Base-by-base conservation (phyloP, 768 basidiomycete species). In the Macrolepiota albuminosa region DNA sequence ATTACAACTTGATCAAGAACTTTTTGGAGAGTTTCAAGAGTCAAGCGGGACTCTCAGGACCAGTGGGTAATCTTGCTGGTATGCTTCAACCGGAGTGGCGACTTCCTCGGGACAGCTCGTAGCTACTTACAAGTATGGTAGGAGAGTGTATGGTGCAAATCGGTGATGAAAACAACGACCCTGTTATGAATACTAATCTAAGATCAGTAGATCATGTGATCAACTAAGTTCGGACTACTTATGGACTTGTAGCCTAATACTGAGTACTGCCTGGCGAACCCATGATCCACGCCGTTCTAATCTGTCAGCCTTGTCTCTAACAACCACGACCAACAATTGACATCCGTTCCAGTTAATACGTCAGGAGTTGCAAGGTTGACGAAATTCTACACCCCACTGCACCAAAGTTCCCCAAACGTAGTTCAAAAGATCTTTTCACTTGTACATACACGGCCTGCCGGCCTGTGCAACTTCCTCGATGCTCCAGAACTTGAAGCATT, bases 21-120 rank as follows among this genome's bases (percentile, higher is more conserved):
- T 95, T 99, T 72, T 73, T 98, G 72, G 94, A 97, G 76, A 96
- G 94, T 72, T 98, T 93, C 79, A 93, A 92, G 70, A 88, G 87
- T 63, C 97, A 99, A 69, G 89, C 71, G 8, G 97, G 97, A 26
- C 73, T 91, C 53, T 85, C 91, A 29, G 97, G 97, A 1, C 97
- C 95, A 26, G 95, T 97, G 14, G 82, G 95, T 56, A 97, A 88
- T 68, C 75, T 99, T 48, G 91, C 88, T 45, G 93, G 97, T 43
- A 79, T 94, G 64, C 70, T 99, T 61, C 85, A 91, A 57, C 84
- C 86, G 48, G 88, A 81, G 0, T 91, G 91, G 75, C 78, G 79
- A 45, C 71, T 94, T 40, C 93, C 93, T 10, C 78, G 88, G 66
- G 91, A 94, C 64, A 80, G 82, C 31, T 73, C 72, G 26, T 82